Percentiles rank a stretch among this genome's conserved stretches.
Evolutionary conservation across 1,284 basidiomycete species (phyloP).

Genomic region (Amanita bisporigera): DNA sequence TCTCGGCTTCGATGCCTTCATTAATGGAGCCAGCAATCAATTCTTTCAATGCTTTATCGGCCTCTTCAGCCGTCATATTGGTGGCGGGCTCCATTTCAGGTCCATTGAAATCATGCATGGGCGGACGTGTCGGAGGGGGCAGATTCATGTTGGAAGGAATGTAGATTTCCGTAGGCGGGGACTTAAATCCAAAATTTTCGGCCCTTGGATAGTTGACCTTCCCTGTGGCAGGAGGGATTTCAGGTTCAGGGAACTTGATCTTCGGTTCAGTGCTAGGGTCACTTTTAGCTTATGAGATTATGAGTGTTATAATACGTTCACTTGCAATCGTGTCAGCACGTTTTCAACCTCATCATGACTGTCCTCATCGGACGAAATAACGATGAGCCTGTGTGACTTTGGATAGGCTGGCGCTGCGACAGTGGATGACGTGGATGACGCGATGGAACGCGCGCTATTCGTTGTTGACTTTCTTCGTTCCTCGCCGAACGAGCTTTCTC

Average conservation of each 20-base stretch:
- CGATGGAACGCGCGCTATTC: background rate
- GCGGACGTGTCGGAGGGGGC: constrained; percentile 7
- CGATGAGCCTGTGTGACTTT: constrained; percentile 4
- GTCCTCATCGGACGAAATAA: constrained; percentile 46
- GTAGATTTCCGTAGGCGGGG: constrained; percentile 22
- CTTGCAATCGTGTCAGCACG: constrained; percentile 18
- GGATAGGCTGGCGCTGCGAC: background rate
- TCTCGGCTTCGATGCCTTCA: constrained; percentile 60
- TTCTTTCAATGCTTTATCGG: constrained; percentile 69
- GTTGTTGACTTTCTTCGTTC: background rate
- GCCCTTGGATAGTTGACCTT: background rate
- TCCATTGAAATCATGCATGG: background rate
- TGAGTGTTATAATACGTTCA: constrained; percentile 2
- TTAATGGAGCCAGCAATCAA: constrained; percentile 60
- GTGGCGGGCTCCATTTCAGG: constrained; percentile 28
- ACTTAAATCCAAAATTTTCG: constrained; percentile 19
- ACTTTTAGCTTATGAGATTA: background rate
- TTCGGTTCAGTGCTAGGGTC: constrained; percentile 1
- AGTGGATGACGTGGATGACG: background rate
- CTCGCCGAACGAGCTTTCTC: background rate
- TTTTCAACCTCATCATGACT: constrained; percentile 22
- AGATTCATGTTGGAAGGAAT: constrained; percentile 38
- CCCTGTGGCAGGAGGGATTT: background rate
- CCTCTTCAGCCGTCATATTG: constrained; percentile 48
- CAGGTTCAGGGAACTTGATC: constrained; percentile 7